Evolutionary conservation across 495 filamentous ascomycete genomes (phyloP).

Genomic region (Podospora sp.): DNA sequence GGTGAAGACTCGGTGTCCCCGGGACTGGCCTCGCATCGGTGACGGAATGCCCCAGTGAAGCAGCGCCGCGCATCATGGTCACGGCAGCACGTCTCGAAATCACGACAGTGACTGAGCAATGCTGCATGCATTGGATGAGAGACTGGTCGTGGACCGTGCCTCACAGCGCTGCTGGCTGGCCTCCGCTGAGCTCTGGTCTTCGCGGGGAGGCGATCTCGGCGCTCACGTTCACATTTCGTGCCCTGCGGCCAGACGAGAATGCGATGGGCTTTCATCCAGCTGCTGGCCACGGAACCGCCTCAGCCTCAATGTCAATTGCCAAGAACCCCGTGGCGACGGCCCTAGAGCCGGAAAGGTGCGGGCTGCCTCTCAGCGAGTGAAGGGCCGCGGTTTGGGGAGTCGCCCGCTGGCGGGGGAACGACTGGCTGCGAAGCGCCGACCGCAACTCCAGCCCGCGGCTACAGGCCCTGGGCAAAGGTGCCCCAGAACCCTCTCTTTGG

Average conservation of each 20-base stretch:
- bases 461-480: constrained; percentile 20
- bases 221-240: background rate
- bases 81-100: background rate
- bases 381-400: constrained; percentile 25
- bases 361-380: constrained; percentile 9
- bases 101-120: background rate
- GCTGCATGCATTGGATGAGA: background rate
- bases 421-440: constrained; percentile 29
- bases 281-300: background rate
- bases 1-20: background rate
- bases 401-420: constrained; percentile 26
- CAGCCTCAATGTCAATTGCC: constrained; percentile 1
- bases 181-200: background rate
- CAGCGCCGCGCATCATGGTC: background rate
- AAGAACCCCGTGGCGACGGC: background rate
- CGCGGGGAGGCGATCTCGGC: background rate
- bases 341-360: background rate
- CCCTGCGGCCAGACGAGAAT: background rate
- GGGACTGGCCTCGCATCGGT: background rate
- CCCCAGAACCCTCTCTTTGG: constrained; percentile 16
- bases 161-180: background rate
- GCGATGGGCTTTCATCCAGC: background rate
- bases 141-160: background rate
- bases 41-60: background rate
- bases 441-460: constrained; percentile 20